These are phyloP conservation scores for Stentor roeselii DNA, from an alignment of 73 alveolate species.

Conservation along the genomic window DNA sequence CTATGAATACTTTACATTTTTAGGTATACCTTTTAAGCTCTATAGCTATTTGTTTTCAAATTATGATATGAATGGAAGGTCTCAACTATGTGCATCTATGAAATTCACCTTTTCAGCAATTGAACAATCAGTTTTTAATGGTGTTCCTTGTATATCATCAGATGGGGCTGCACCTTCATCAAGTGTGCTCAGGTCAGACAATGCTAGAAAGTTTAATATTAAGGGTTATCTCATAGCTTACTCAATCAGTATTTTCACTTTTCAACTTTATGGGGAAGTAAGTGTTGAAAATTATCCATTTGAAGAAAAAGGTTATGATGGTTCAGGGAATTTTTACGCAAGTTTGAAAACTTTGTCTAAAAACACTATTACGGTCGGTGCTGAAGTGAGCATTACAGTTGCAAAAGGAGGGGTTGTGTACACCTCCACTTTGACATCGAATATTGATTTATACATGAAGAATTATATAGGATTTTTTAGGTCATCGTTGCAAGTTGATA, in stretches of 20 bases:
- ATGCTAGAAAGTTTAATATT: background rate
- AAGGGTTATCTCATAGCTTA: background rate
- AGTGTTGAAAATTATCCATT: background rate
- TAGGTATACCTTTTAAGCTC: background rate
- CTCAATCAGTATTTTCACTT: background rate
- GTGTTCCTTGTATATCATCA: background rate
- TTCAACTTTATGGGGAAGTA: background rate
- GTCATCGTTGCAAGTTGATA: background rate
- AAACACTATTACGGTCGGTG: background rate
- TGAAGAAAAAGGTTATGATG: background rate
- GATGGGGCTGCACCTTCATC: background rate
- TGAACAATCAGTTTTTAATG: background rate
- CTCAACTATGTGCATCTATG: background rate
- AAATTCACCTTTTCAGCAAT: background rate
- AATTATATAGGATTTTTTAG: background rate
- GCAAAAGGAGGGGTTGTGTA: background rate
- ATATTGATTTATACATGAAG: background rate
- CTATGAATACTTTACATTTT: background rate
- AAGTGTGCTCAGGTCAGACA: background rate
- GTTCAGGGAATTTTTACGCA: background rate
- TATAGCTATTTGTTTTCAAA: background rate
- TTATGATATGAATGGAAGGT: background rate
- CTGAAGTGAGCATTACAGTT: background rate
- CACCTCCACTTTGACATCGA: background rate
- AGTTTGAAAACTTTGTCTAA: background rate